Evolutionary conservation across 805 yeast genomes (phyloP), one percentile per base, ranked within the genome.

Genomic region (Lipomyces oligophaga): DNA sequence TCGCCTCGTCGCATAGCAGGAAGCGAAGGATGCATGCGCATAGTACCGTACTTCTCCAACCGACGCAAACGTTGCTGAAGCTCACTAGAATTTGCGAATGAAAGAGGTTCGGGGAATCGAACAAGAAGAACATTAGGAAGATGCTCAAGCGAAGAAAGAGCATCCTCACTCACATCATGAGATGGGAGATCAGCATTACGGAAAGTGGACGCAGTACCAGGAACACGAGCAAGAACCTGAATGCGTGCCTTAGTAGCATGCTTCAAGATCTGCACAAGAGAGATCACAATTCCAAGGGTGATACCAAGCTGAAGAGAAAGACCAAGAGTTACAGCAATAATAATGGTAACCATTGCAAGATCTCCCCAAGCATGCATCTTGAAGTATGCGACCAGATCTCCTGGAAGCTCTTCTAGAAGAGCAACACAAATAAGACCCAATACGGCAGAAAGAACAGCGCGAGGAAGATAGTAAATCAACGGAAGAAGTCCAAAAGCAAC

Each of bases 231-330:
- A 52, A 87, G 68, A 39, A 89, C 84, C 63, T 87, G 96, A 49
- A 88, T 85, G 54, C 95, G 73, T 1, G 96, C 88, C 45, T 76
- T 72, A 0, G 95, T 80, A 1, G 95, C 81, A 61, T 85, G 86
- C 55, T 78, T 83, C 25, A 88, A 76, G 4, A 90, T 89, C 46
- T 94, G 70, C 27, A 89, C 71, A 16, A 90, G 68, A 34, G 94
- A 87, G 57, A 86, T 85, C 0, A 78, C 78, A 38, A 85, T 79
- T 0, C 98, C 97, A n/a, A 86, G 75, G 2, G 83, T 79, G 38
- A 93, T 86, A 1, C 98, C 97, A 13, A 83, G 80, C 63, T 90
- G 96, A 62, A 89, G 80, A 0, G 97, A 87, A 63, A 75, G 81
- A 56, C 80, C 76, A 19, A 84, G 61, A 0, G 95, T 82, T 1